Percentiles rank a stretch among this genome's conserved stretches.
These are phyloP conservation scores for Mycena floridula DNA, from an alignment of 768 basidiomycete species.

Conservation along the genomic window DNA sequence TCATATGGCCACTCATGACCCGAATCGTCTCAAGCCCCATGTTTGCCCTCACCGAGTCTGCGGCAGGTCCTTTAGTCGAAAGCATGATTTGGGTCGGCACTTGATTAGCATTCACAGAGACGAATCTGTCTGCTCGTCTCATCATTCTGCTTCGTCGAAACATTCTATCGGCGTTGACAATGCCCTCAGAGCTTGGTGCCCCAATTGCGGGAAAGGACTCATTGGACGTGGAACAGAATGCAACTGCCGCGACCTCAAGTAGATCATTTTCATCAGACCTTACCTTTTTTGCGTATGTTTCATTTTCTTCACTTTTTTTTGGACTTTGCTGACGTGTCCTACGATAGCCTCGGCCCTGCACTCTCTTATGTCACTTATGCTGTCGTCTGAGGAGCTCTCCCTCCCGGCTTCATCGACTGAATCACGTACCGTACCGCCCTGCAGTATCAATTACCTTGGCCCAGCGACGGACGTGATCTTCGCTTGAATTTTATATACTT, in stretches of 20 bases:
- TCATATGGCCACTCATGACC: slow-evolving; percentile 92
- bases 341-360: slow-evolving; percentile 2
- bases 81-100: slow-evolving; percentile 91
- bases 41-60: slow-evolving; percentile 83
- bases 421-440: slow-evolving; percentile 63
- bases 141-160: slow-evolving; percentile 30
- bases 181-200: slow-evolving; percentile 63
- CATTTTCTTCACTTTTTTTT: not conserved
- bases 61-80: slow-evolving; percentile 87
- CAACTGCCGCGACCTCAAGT: slow-evolving; percentile 63
- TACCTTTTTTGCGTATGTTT: not conserved
- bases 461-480: slow-evolving; percentile 65
- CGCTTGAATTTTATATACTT: slow-evolving; percentile 41
- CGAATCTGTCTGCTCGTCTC: slow-evolving; percentile 42
- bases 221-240: slow-evolving; percentile 50
- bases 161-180: slow-evolving; percentile 65
- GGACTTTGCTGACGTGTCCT: not conserved
- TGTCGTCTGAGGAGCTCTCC: slow-evolving; percentile 22
- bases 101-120: slow-evolving; percentile 80
- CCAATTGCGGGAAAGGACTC: slow-evolving; percentile 66
- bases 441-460: slow-evolving; percentile 37
- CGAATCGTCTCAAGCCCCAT: slow-evolving; percentile 84
- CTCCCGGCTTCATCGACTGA: slow-evolving; percentile 50
- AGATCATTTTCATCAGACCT: slow-evolving; percentile 24
- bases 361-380: slow-evolving; percentile 23